Conservation (phyloP, 2,329 filamentous ascomycete species). For the Pseudonectria foliicola region DNA sequence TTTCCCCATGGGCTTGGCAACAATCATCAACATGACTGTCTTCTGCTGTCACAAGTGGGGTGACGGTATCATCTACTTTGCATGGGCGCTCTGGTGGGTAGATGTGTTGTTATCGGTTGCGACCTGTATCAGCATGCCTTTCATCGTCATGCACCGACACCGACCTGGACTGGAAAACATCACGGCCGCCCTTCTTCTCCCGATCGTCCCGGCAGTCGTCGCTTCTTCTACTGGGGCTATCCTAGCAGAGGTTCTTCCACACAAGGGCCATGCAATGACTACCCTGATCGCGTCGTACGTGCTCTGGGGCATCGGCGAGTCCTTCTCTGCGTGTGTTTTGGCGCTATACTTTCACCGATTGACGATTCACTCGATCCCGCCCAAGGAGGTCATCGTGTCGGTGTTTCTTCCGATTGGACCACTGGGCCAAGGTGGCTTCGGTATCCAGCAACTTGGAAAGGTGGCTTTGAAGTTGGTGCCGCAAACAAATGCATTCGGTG, state of each 20-base stretch:
- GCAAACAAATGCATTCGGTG: slow-evolving; percentile 36
- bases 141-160: slow-evolving; percentile 43
- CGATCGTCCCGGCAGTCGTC: slow-evolving; percentile 60
- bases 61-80: slow-evolving; percentile 44
- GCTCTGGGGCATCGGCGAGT: slow-evolving; percentile 58
- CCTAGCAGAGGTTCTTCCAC: slow-evolving; percentile 52
- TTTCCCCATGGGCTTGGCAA: slow-evolving; percentile 62
- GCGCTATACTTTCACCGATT: slow-evolving; percentile 65
- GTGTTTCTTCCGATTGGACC: slow-evolving; percentile 62
- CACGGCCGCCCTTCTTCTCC: slow-evolving; percentile 58
- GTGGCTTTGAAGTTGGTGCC: slow-evolving; percentile 37
- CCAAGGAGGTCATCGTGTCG: slow-evolving; percentile 60
- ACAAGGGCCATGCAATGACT: slow-evolving; percentile 47
- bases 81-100: slow-evolving; percentile 53
- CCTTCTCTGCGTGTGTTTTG: slow-evolving; percentile 53
- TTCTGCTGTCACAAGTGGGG: slow-evolving; percentile 58
- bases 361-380: slow-evolving; percentile 58
- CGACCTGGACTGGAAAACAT: slow-evolving; percentile 46
- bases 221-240: slow-evolving; percentile 58
- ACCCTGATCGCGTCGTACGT: slow-evolving; percentile 61
- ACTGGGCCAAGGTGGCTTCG: slow-evolving; percentile 59
- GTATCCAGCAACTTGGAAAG: slow-evolving; percentile 43
- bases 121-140: slow-evolving; percentile 49
- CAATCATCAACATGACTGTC: slow-evolving; percentile 59
- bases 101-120: slow-evolving; percentile 46